phyloP scores from a whole-genome alignment of 2,329 filamentous ascomycete species.

The Mariannaea elegans region DNA sequence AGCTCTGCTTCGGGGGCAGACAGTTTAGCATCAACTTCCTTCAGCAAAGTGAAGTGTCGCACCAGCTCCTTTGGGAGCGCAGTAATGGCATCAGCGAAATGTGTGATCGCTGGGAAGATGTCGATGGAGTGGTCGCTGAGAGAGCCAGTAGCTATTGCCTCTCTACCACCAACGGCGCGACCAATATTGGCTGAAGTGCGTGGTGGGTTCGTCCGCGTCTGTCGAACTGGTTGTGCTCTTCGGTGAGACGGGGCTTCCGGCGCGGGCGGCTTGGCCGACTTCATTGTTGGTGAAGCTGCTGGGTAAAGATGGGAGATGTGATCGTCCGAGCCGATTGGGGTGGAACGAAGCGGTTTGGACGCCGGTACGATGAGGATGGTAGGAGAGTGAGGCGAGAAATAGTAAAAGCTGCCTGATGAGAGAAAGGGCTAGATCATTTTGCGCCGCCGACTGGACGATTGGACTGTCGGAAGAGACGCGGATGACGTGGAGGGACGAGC shows the following conservation, averaged over 20 bases:
- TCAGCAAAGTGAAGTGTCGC: slow-evolving; percentile 92
- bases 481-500: slow-evolving; percentile 30
- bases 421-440: slow-evolving; percentile 39
- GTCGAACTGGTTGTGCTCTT: slow-evolving; percentile 70
- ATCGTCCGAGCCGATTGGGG: slow-evolving; percentile 35
- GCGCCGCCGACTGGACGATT: slow-evolving; percentile 24
- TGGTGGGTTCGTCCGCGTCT: slow-evolving; percentile 71
- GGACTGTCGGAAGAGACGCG: slow-evolving; percentile 26
- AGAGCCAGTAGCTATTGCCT: slow-evolving; percentile 54
- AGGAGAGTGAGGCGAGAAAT: slow-evolving; percentile 27
- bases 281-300: slow-evolving; percentile 57
- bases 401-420: slow-evolving; percentile 31
- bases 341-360: slow-evolving; percentile 34
- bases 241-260: slow-evolving; percentile 59
- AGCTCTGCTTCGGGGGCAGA: slow-evolving; percentile 87
- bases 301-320: slow-evolving; percentile 28
- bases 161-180: slow-evolving; percentile 55
- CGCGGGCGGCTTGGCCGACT: slow-evolving; percentile 60
- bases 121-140: slow-evolving; percentile 68
- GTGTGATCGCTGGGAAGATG: slow-evolving; percentile 72
- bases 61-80: slow-evolving; percentile 95
- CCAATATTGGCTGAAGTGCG: slow-evolving; percentile 60
- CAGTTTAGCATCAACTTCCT: slow-evolving; percentile 97
- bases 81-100: slow-evolving; percentile 91
- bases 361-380: slow-evolving; percentile 16